Percentiles rank a stretch among this genome's conserved stretches.
These are phyloP conservation scores for Eimeria maxima DNA, from an alignment of 169 alveolate species.

Conservation along the genomic window DNA sequence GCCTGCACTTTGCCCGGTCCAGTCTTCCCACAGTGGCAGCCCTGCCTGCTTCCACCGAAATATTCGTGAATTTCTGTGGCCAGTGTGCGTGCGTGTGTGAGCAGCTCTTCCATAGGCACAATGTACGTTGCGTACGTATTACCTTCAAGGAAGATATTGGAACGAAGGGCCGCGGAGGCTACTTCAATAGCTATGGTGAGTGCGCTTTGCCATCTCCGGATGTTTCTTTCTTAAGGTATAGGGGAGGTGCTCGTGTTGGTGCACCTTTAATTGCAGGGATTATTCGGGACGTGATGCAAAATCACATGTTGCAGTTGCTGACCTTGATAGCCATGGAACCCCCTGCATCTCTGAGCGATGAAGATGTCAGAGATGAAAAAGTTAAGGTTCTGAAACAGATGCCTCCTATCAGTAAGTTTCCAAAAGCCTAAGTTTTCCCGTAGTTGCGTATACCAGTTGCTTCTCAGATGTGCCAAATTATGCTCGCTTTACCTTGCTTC, in stretches of 20 bases:
- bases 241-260: not conserved
- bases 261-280: constrained; percentile 80
- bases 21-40: not conserved
- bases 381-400: constrained; percentile 87
- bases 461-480: not conserved
- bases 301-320: constrained; percentile 88
- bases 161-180: constrained; percentile 87
- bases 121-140: constrained; percentile 85
- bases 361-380: constrained; percentile 87
- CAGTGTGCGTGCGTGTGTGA: not conserved
- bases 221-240: not conserved
- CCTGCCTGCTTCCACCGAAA: not conserved
- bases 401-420: constrained; percentile 82
- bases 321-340: constrained; percentile 87
- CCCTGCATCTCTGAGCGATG: constrained; percentile 86
- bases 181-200: constrained; percentile 86
- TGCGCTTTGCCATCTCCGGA: not conserved
- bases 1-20: not conserved
- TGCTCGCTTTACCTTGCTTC: not conserved
- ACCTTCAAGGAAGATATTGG: constrained; percentile 85
- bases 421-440: not conserved
- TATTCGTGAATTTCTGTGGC: not conserved
- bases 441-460: not conserved
- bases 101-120: constrained; percentile 86
- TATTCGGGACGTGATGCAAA: constrained; percentile 89